phyloP scores from a whole-genome alignment of 2,329 filamentous ascomycete species.

The Leptographium wingfieldii region DNA sequence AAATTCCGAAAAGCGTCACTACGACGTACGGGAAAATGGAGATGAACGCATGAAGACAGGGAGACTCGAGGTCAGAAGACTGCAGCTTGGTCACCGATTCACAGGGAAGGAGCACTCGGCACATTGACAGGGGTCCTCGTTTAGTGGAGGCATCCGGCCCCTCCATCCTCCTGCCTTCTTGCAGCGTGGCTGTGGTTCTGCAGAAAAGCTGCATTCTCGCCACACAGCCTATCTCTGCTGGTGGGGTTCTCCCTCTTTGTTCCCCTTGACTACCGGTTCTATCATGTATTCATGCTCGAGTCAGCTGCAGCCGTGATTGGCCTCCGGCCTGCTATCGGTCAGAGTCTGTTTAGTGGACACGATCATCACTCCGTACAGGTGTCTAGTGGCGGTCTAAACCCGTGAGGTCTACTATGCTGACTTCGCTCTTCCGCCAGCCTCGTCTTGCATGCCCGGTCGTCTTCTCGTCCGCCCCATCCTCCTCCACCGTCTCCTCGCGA shows the following conservation, averaged over 20 bases:
- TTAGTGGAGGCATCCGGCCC: not conserved
- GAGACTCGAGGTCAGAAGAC: not conserved
- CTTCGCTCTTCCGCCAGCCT: slow-evolving; percentile 7
- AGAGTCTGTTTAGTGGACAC: not conserved
- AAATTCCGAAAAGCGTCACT: not conserved
- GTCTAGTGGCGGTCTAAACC: not conserved
- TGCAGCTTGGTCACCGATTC: not conserved
- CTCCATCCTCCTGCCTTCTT: not conserved
- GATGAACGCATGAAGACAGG: not conserved
- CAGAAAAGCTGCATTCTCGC: not conserved
- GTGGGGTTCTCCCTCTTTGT: not conserved
- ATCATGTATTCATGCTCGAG: too few species aligned
- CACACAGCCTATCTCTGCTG: not conserved
- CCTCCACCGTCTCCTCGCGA: slow-evolving; percentile 14
- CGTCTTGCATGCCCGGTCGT: not conserved
- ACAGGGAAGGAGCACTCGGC: not conserved
- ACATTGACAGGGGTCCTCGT: not conserved
- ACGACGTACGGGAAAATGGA: not conserved
- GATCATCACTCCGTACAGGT: not conserved
- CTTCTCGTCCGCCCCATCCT: slow-evolving; percentile 11
- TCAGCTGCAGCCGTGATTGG: not conserved
- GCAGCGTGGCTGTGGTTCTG: not conserved
- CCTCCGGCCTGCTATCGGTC: too few species aligned
- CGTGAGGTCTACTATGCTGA: slow-evolving; percentile 4
- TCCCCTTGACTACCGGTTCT: too few species aligned